These are phyloP conservation scores for Podospora pseudoanserina DNA, from an alignment of 495 filamentous ascomycete genomes.

Conservation along the genomic window DNA sequence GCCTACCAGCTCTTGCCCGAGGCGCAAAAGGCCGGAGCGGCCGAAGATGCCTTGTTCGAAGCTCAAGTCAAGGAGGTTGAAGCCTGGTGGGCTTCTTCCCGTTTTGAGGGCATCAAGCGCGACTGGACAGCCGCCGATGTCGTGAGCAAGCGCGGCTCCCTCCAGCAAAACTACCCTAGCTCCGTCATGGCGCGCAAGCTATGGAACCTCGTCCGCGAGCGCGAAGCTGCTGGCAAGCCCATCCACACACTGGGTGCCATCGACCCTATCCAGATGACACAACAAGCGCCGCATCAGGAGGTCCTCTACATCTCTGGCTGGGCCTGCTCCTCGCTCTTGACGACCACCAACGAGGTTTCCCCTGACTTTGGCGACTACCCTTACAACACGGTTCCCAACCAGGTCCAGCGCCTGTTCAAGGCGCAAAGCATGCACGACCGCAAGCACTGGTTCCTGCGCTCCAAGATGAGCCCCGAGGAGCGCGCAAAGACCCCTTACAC, in stretches of 20 bases:
- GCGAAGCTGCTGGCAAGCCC: slow-evolving; percentile 70
- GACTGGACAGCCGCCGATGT: slow-evolving; percentile 89
- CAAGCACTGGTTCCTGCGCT: slow-evolving; percentile 83
- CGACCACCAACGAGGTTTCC: slow-evolving; percentile 92
- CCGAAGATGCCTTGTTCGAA: slow-evolving; percentile 78
- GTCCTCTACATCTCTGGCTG: slow-evolving; percentile 94
- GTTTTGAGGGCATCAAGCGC: slow-evolving; percentile 84
- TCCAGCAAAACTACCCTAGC: slow-evolving; percentile 84
- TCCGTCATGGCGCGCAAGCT: slow-evolving; percentile 92
- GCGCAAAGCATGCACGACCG: slow-evolving; percentile 95
- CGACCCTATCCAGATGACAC: slow-evolving; percentile 98
- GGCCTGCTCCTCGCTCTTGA: slow-evolving; percentile 92
- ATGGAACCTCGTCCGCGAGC: slow-evolving; percentile 78
- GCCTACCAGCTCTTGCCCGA: slow-evolving; percentile 77
- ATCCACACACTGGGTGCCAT: slow-evolving; percentile 97
- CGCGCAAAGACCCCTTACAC: slow-evolving; percentile 72
- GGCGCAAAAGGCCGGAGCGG: slow-evolving; percentile 63
- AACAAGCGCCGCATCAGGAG: slow-evolving; percentile 94
- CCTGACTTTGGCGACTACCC: slow-evolving; percentile 98
- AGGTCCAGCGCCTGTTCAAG: slow-evolving; percentile 93
- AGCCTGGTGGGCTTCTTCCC: slow-evolving; percentile 79
- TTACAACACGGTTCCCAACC: slow-evolving; percentile 97
- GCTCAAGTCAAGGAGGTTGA: slow-evolving; percentile 77
- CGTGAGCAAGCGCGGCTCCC: slow-evolving; percentile 82
- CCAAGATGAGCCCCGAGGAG: slow-evolving; percentile 69